Evolutionary conservation across 1,284 basidiomycete genomes (phyloP).

Genomic region (Fomitopsis betulina): DNA sequence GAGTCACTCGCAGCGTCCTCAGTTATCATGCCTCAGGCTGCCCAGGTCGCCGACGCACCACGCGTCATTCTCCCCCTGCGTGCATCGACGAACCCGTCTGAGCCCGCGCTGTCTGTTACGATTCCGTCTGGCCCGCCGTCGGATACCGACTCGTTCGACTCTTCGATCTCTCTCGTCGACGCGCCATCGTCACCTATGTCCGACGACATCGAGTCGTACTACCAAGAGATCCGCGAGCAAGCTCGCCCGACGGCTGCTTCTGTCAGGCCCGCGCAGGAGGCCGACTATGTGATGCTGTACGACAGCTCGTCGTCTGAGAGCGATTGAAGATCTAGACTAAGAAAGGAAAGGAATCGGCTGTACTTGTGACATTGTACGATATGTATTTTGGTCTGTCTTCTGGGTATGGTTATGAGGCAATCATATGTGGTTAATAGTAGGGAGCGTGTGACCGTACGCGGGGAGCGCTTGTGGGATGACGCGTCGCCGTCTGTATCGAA

Average conservation of each 20-base stretch:
- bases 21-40: slow-evolving; percentile 58
- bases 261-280: slow-evolving; percentile 25
- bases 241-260: slow-evolving; percentile 24
- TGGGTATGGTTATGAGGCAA: neutral
- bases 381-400: neutral
- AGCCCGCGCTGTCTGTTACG: slow-evolving; percentile 22
- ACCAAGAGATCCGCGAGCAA: slow-evolving; percentile 54
- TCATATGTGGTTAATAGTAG: neutral
- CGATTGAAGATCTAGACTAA: slow-evolving; percentile 21
- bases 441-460: no score
- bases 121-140: slow-evolving; percentile 34
- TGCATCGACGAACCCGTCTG: slow-evolving; percentile 15
- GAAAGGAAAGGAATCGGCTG: neutral
- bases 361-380: neutral
- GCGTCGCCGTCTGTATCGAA: no score
- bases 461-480: no score
- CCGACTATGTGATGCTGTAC: slow-evolving; percentile 68
- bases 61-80: slow-evolving; percentile 14
- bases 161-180: slow-evolving; percentile 60
- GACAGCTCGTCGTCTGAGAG: slow-evolving; percentile 58
- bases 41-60: slow-evolving; percentile 18
- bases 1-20: slow-evolving; percentile 62
- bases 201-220: slow-evolving; percentile 41
- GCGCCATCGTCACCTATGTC: slow-evolving; percentile 40
- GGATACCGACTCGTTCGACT: slow-evolving; percentile 47